These are phyloP conservation scores for Oxytropis ochrocephala DNA, from an alignment of 306 rosid species.

Conservation along the genomic window DNA sequence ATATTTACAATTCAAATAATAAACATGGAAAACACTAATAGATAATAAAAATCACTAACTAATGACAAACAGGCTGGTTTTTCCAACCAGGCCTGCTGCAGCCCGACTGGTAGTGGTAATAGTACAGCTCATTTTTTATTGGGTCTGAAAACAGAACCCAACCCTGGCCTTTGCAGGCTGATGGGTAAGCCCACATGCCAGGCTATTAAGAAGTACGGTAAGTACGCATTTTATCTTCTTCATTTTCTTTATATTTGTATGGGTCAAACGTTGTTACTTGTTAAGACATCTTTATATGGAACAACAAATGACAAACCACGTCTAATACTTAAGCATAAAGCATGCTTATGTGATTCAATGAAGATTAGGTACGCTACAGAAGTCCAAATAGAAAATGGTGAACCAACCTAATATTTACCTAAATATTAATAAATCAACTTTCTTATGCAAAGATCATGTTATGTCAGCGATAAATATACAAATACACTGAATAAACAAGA, in stretches of 20 bases:
- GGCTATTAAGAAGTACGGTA: not conserved
- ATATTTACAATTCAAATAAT: too few species aligned
- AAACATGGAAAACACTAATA: too few species aligned
- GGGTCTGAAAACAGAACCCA: not conserved
- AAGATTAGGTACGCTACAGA: not conserved
- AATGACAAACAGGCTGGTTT: not conserved
- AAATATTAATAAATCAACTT: not conserved
- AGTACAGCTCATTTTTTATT: not conserved
- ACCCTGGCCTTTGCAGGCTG: not conserved
- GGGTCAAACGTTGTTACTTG: not conserved
- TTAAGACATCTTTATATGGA: not conserved
- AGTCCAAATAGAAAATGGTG: not conserved
- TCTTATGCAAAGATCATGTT: not conserved
- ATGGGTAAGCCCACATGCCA: not conserved
- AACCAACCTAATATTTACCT: not conserved
- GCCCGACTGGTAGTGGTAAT: not conserved
- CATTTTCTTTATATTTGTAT: not conserved
- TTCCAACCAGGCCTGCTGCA: not conserved
- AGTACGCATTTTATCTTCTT: not conserved
- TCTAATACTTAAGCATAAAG: not conserved
- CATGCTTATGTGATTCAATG: not conserved
- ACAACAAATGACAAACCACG: constrained; percentile 2
- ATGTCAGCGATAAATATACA: constrained; percentile 15
- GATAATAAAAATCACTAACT: not conserved
- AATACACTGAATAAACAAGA: constrained; percentile 5